These are phyloP conservation scores for Pleurotus pulmonarius DNA, from an alignment of 768 basidiomycete species.

Conservation along the genomic window DNA sequence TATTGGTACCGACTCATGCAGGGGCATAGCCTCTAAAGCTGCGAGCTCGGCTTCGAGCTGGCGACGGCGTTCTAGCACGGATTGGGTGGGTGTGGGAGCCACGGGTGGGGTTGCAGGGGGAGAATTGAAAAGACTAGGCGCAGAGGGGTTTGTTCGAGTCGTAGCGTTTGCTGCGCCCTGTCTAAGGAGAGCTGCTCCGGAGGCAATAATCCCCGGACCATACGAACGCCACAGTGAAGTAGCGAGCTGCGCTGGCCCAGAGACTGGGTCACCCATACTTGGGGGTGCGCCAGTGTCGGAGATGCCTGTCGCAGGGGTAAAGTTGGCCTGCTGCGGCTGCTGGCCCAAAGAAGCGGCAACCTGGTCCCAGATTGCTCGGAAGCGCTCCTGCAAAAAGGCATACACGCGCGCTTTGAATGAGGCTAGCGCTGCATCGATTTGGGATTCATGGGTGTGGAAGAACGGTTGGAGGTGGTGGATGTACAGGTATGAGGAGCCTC, in stretches of 20 bases:
- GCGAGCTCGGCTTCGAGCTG: constrained; percentile 61
- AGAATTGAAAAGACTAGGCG: constrained; percentile 20
- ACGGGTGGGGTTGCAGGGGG: constrained; percentile 14
- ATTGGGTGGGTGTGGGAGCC: constrained; percentile 22
- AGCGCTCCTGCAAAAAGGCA: constrained; percentile 58
- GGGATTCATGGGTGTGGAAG: constrained; percentile 74
- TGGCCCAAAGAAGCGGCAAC: constrained; percentile 47
- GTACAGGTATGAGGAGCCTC: constrained; percentile 86
- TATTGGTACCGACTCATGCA: constrained; percentile 22
- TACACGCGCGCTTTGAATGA: constrained; percentile 57
- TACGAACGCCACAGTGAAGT: constrained; percentile 75
- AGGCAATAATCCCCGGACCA: constrained; percentile 67
- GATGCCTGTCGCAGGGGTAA: constrained; percentile 15
- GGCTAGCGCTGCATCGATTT: constrained; percentile 81
- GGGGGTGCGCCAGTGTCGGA: constrained; percentile 33
- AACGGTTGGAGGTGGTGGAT: constrained; percentile 75
- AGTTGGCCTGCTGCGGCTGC: constrained; percentile 21
- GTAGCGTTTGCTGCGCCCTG: constrained; percentile 44
- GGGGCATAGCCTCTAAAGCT: constrained; percentile 28
- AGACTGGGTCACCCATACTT: constrained; percentile 46
- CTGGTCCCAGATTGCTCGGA: constrained; percentile 65
- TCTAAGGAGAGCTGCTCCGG: constrained; percentile 59
- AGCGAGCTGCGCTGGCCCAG: constrained; percentile 63
- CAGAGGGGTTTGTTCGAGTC: constrained; percentile 22
- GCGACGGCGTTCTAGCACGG: constrained; percentile 40